Percentiles rank a stretch among this genome's conserved stretches.
Conservation (phyloP, 2,329 filamentous ascomycete genomes). For the Pseudogymnoascus sp. region DNA sequence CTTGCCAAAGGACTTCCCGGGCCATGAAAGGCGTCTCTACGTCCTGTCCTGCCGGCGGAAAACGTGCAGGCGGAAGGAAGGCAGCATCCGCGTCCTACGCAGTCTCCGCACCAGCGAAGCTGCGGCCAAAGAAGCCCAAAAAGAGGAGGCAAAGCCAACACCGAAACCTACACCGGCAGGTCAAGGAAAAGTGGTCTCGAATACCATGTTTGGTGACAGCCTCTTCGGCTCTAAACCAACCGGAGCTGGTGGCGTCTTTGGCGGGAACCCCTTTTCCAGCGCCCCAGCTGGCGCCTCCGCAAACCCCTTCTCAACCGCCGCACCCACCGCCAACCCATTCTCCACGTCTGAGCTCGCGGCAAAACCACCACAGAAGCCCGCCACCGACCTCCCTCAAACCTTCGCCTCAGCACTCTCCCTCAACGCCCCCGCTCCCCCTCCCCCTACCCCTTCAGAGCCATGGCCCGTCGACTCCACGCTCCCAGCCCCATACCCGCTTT, state of each 20-base stretch:
- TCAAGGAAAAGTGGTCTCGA: slow-evolving; percentile 53
- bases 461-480: slow-evolving; percentile 66
- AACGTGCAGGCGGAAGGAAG: slow-evolving; percentile 72
- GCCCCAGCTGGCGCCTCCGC: slow-evolving; percentile 32
- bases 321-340: slow-evolving; percentile 41
- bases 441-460: slow-evolving; percentile 44
- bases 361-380: slow-evolving; percentile 35
- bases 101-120: slow-evolving; percentile 47
- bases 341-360: slow-evolving; percentile 32
- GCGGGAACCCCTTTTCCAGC: slow-evolving; percentile 54
- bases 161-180: slow-evolving; percentile 30
- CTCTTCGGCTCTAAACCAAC: slow-evolving; percentile 60
- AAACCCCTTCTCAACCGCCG: slow-evolving; percentile 54
- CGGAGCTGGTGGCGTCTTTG: background rate
- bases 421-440: slow-evolving; percentile 33
- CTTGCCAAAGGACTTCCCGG: slow-evolving; percentile 76
- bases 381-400: slow-evolving; percentile 44
- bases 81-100: slow-evolving; percentile 70
- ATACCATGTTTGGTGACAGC: slow-evolving; percentile 56
- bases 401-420: slow-evolving; percentile 73
- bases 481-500: slow-evolving; percentile 65
- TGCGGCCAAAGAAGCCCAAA: slow-evolving; percentile 11
- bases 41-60: slow-evolving; percentile 75
- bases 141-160: slow-evolving; percentile 24
- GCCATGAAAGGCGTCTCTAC: slow-evolving; percentile 82